phyloP scores from a whole-genome alignment of 257 asterid genomes.

The Fraxinus quadrangulata region DNA sequence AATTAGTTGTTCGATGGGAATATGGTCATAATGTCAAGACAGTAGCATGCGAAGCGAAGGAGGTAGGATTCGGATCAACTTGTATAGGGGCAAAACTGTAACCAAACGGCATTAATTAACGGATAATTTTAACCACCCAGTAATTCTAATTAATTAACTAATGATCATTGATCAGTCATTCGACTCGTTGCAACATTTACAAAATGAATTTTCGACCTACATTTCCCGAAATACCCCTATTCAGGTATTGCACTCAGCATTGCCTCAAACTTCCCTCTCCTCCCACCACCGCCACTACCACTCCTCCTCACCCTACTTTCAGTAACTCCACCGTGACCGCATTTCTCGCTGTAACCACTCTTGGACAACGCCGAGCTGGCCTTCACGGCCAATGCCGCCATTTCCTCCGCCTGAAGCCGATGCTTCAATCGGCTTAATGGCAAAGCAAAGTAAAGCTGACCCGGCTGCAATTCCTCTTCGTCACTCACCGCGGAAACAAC shows the following conservation, averaged over 20 bases:
- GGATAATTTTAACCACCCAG: not conserved
- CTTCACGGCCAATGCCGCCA: constrained; percentile 75
- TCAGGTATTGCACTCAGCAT: constrained; percentile 58
- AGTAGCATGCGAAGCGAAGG: too few species aligned
- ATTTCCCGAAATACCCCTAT: constrained; percentile 33
- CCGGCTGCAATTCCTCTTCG: constrained; percentile 62
- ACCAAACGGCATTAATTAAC: not conserved
- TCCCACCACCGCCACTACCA: constrained; percentile 33
- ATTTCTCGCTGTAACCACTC: constrained; percentile 36
- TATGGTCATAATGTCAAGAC: too few species aligned
- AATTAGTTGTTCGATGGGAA: too few species aligned
- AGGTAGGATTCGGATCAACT: too few species aligned
- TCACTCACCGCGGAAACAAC: constrained; percentile 47
- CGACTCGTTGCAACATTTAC: not conserved
- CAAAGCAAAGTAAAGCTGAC: constrained; percentile 76
- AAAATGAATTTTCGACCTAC: not conserved
- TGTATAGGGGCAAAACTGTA: constrained; percentile 23
- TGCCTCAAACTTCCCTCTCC: constrained; percentile 47
- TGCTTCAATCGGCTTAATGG: constrained; percentile 53
- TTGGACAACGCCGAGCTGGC: constrained; percentile 65
- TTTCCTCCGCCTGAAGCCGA: constrained; percentile 68
- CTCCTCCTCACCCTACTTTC: too few species aligned
- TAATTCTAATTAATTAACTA: not conserved
- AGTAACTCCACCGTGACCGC: too few species aligned
- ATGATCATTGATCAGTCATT: not conserved